A percentile compares a stretch with the other conserved stretches of the same genome.
phyloP scores from a whole-genome alignment of 2,329 filamentous ascomycete species.

The Remersonia thermophila region DNA sequence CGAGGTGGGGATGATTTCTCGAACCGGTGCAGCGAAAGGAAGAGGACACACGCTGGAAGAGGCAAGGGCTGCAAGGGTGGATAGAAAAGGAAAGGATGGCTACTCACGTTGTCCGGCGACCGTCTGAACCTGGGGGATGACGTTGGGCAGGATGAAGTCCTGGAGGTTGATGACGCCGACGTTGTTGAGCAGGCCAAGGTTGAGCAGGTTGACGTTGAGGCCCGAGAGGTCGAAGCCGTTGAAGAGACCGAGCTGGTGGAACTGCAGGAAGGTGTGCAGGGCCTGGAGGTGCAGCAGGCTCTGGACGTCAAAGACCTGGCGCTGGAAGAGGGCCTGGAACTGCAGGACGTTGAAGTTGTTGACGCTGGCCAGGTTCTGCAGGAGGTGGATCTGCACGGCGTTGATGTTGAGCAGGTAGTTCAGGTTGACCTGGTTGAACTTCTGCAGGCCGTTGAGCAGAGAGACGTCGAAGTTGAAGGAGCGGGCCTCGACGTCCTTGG shows the following conservation, averaged over 20 bases:
- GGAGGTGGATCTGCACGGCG: slow-evolving; percentile 31
- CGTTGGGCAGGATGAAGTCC: slow-evolving; percentile 21
- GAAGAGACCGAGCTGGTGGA: slow-evolving; percentile 21
- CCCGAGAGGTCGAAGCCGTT: slow-evolving; percentile 19
- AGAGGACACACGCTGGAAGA: neutral
- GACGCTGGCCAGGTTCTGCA: slow-evolving; percentile 29
- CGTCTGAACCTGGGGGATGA: slow-evolving; percentile 22
- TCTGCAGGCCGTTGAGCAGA: slow-evolving; percentile 30
- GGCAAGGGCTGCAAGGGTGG: neutral
- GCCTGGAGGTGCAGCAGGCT: slow-evolving; percentile 29
- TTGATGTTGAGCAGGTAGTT: slow-evolving; percentile 37
- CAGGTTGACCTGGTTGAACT: slow-evolving; percentile 27
- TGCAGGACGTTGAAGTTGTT: slow-evolving; percentile 33
- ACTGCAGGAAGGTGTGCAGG: slow-evolving; percentile 27
- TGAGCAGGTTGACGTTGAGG: slow-evolving; percentile 18
- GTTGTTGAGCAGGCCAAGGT: slow-evolving; percentile 20
- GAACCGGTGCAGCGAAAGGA: neutral
- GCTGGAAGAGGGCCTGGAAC: slow-evolving; percentile 31
- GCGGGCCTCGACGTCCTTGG: slow-evolving; percentile 23
- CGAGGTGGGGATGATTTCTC: neutral
- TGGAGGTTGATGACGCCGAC: slow-evolving; percentile 22
- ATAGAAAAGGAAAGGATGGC: slow-evolving; percentile 3
- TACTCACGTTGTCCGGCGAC: slow-evolving; percentile 18
- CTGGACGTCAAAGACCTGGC: slow-evolving; percentile 29
- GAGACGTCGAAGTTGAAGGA: slow-evolving; percentile 28